Percentiles rank a stretch among this genome's conserved stretches.
phyloP scores from a whole-genome alignment of 768 basidiomycete species.

The Inosperma sp. region DNA sequence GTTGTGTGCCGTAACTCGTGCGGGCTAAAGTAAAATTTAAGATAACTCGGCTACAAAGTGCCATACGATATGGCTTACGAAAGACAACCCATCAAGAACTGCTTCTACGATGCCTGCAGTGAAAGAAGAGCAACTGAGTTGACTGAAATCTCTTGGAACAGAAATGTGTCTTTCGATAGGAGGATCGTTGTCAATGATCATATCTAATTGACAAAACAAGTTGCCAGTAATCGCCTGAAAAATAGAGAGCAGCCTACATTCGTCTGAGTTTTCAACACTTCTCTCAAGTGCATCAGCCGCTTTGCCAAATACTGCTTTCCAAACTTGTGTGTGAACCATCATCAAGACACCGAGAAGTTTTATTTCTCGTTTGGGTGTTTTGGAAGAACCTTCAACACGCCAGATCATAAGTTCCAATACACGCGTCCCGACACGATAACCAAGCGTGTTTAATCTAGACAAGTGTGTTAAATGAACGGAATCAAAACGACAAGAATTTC shows the following conservation, averaged over 20 bases:
- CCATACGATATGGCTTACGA: conserved; percentile 53
- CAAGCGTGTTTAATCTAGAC: conserved; percentile 82
- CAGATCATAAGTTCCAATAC: conserved; percentile 83
- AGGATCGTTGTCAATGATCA: conserved; percentile 98
- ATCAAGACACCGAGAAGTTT: conserved; percentile 88
- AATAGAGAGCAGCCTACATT: conserved; percentile 54
- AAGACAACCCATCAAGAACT: conserved; percentile 88
- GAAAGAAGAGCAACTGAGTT: conserved; percentile 94
- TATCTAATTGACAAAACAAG: no score
- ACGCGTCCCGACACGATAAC: conserved; percentile 86
- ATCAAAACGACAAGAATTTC: background rate
- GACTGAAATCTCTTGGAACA: conserved; percentile 90
- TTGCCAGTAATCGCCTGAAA: no score
- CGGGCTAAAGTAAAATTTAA: conserved; percentile 55
- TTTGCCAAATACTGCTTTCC: conserved; percentile 90
- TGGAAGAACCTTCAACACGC: conserved; percentile 71
- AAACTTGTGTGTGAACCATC: conserved; percentile 93
- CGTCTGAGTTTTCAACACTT: conserved; percentile 94
- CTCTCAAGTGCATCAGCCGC: conserved; percentile 94
- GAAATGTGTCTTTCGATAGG: conserved; percentile 88
- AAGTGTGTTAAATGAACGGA: conserved; percentile 7
- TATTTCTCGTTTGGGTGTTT: conserved; percentile 90
- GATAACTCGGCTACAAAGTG: conserved; percentile 2
- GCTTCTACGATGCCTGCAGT: conserved; percentile 98
- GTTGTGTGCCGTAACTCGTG: conserved; percentile 92